Conservation (phyloP, 2,329 filamentous ascomycete genomes). For the Cladophialophora chaetospira region DNA sequence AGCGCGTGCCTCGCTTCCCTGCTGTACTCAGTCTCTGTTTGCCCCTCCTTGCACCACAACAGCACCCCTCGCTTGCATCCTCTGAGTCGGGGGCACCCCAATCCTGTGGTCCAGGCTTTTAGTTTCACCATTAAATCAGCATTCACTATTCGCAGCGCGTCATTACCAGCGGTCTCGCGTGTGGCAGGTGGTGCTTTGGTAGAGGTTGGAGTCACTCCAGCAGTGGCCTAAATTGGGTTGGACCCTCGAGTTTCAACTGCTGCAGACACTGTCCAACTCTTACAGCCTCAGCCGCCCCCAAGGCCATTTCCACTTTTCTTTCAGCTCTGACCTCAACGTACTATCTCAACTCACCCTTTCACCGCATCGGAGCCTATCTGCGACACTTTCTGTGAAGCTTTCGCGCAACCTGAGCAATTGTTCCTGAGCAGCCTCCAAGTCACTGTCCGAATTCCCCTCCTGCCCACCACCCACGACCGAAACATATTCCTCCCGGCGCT, state of each 20-base stretch:
- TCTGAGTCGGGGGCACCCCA: background rate
- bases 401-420: background rate
- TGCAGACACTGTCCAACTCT: constrained; percentile 8
- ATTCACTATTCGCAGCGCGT: background rate
- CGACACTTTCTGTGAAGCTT: constrained; percentile 5
- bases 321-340: constrained; percentile 12
- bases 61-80: background rate
- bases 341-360: background rate
- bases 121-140: background rate
- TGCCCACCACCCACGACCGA: background rate
- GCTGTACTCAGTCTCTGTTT: background rate
- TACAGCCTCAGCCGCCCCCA: constrained; percentile 26
- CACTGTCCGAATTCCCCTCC: constrained; percentile 3
- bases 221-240: constrained; percentile 13
- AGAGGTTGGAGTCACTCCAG: constrained; percentile 13
- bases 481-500: constrained; percentile 5
- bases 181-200: background rate
- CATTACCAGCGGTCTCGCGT: background rate
- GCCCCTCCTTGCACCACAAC: constrained; percentile 1
- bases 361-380: constrained; percentile 1
- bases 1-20: constrained; percentile 22
- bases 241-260: constrained; percentile 7
- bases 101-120: constrained; percentile 2
- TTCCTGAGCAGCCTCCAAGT: background rate
- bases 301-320: constrained; percentile 12